Evolutionary conservation across 2,329 filamentous ascomycete species (phyloP).

Genomic region (Calonectria fujianensis): DNA sequence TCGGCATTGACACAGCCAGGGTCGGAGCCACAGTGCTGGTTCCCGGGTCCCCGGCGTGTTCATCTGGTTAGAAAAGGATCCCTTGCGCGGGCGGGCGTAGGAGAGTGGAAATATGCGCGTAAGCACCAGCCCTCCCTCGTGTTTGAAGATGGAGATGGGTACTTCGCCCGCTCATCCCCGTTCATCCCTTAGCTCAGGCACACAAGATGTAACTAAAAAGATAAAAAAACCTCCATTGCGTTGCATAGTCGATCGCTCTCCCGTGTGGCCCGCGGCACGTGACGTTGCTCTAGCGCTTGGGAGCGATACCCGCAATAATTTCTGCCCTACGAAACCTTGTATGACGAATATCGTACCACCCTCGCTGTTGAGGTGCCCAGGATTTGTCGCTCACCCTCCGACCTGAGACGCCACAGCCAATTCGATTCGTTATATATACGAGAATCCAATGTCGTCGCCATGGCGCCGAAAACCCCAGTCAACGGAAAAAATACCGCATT

Average conservation of each 20-base stretch:
- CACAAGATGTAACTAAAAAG: neutral
- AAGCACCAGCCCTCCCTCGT: neutral
- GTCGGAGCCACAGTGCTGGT: neutral
- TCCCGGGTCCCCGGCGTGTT: too few relatives aligned
- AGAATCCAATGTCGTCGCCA: conserved; percentile 1
- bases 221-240: neutral
- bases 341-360: neutral
- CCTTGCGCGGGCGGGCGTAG: neutral
- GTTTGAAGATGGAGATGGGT: neutral
- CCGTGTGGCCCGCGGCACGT: neutral
- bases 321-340: neutral
- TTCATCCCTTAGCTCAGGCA: neutral
- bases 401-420: neutral
- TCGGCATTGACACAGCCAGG: neutral
- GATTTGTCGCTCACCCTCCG: neutral
- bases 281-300: neutral
- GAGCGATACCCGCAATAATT: conserved; percentile 4
- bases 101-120: neutral
- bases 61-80: neutral
- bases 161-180: neutral
- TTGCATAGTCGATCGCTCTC: neutral
- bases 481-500: neutral
- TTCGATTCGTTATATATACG: neutral
- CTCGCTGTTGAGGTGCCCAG: neutral
- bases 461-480: conserved; percentile 17